Conservation (phyloP, 2,329 filamentous ascomycete species). For the Grosmannia clavigera region DNA sequence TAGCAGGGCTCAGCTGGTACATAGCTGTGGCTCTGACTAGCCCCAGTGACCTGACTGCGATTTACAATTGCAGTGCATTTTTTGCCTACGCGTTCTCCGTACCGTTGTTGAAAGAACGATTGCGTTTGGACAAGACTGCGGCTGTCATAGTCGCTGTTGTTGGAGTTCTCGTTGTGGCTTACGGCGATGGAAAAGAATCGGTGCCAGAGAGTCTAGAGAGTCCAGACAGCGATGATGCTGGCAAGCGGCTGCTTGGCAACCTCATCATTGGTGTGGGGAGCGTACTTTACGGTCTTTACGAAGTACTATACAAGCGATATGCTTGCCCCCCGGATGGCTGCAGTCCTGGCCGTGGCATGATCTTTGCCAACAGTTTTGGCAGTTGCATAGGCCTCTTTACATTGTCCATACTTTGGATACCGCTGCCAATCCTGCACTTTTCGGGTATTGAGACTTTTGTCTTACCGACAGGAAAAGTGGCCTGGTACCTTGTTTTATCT, state of each 20-base stretch:
- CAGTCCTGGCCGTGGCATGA: slow-evolving; percentile 74
- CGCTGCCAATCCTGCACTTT: slow-evolving; percentile 71
- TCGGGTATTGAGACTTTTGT: slow-evolving; percentile 72
- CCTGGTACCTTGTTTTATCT: slow-evolving; percentile 66
- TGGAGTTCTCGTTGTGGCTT: slow-evolving; percentile 89
- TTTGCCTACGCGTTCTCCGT: slow-evolving; percentile 97
- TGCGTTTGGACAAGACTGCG: slow-evolving; percentile 73
- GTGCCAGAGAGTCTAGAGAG: slow-evolving; percentile 15
- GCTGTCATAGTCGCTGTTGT: slow-evolving; percentile 78
- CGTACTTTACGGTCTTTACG: slow-evolving; percentile 90
- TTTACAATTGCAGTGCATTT: slow-evolving; percentile 98
- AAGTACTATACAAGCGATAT: slow-evolving; percentile 88
- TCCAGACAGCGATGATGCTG: slow-evolving; percentile 19
- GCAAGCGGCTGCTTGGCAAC: slow-evolving; percentile 69
- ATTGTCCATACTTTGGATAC: slow-evolving; percentile 78
- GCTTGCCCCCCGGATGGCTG: slow-evolving; percentile 89
- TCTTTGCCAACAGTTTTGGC: slow-evolving; percentile 90
- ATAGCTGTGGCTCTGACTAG: slow-evolving; percentile 88
- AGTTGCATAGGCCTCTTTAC: slow-evolving; percentile 82
- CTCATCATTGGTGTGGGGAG: slow-evolving; percentile 83
- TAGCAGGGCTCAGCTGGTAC: slow-evolving; percentile 92
- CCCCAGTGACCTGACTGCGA: slow-evolving; percentile 86
- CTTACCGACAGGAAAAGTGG: slow-evolving; percentile 64
- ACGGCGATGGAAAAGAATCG: slow-evolving; percentile 55
- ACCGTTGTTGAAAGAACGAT: slow-evolving; percentile 71